Evolutionary conservation across 2,329 filamentous ascomycete genomes (phyloP), one percentile per base, ranked within the genome.

Genomic region (Sporothrix brasiliensis): DNA sequence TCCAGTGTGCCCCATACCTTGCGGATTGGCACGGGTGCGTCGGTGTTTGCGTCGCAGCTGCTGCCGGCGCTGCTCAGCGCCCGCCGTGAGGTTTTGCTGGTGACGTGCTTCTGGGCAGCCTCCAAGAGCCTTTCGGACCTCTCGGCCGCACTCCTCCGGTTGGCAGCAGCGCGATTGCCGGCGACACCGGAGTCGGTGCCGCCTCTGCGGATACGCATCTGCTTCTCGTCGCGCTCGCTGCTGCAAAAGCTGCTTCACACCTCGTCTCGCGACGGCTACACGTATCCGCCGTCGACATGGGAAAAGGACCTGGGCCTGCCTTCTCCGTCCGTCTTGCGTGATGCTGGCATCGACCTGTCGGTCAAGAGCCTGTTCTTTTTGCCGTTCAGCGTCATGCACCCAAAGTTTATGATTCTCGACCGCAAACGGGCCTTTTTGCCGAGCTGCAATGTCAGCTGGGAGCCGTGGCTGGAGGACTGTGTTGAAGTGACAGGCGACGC

Each of bases 381-480:
- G 2, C 92, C 92, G 0, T 89, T 95, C 72, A 92, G 91, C 75
- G 90, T 96, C n/a, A 91, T 95, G 88, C 92, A 96, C 77, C 90
- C 92, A 0, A 96, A 96, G 76, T 94, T 92, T 74, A 83, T 94
- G 50, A 83, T 95, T 16, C 79, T 94, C 0, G 92, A 96, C 77
- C 85, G 89, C 0, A 78, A 82, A 44, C 83, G 80, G 2, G 90
- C 90, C 0, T 89, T 90, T 75, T 79, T 95, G 11, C 92, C 92
- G 0, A 93, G 90, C 75, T 94, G 91, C 79, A 96, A 96, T 75
- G 87, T 96, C 4, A 93, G 91, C 76, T 95, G 91, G 91, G 92
- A 95, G 78, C 80, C 87, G n/a, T 96, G 92, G 92, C 89, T 94
- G 34, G 92, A 96, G 78, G 91, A 90, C 0, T 92, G 89, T 70